phyloP scores from a whole-genome alignment of 2,329 filamentous ascomycete species.

The Stagonosporopsis rhizophila region DNA sequence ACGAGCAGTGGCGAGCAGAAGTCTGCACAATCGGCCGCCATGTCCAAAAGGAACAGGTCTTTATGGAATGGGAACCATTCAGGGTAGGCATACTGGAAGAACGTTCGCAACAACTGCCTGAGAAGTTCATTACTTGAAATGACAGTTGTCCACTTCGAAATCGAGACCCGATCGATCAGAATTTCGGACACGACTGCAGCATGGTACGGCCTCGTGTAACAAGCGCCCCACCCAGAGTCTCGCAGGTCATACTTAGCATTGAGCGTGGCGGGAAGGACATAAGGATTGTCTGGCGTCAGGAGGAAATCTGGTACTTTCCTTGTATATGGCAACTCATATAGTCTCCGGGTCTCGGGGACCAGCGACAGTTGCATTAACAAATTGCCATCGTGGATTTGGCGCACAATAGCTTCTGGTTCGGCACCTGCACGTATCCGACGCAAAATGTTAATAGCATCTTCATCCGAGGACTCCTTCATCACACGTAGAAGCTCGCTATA shows the following conservation, averaged over 20 bases:
- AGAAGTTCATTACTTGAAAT: background rate
- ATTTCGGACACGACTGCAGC: background rate
- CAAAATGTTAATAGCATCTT: constrained; percentile 16
- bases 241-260: background rate
- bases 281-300: constrained; percentile 1
- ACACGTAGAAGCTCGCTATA: background rate
- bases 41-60: constrained; percentile 4
- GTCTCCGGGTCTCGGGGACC: constrained; percentile 19
- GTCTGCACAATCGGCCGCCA: background rate
- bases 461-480: background rate
- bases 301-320: background rate
- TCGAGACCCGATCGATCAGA: background rate
- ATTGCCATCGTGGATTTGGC: constrained; percentile 19
- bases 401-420: constrained; percentile 19
- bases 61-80: constrained; percentile 8
- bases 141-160: constrained; percentile 5
- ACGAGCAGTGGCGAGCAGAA: constrained; percentile 11
- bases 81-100: constrained; percentile 3
- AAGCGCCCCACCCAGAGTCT: background rate
- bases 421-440: constrained; percentile 23
- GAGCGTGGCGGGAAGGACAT: background rate
- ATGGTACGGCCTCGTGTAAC: constrained; percentile 6
- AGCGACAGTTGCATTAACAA: constrained; percentile 23
- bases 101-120: constrained; percentile 1
- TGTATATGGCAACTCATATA: constrained; percentile 26